These are phyloP conservation scores for Penicillium sp. DNA, from an alignment of 2,329 filamentous ascomycete species.

Conservation along the genomic window DNA sequence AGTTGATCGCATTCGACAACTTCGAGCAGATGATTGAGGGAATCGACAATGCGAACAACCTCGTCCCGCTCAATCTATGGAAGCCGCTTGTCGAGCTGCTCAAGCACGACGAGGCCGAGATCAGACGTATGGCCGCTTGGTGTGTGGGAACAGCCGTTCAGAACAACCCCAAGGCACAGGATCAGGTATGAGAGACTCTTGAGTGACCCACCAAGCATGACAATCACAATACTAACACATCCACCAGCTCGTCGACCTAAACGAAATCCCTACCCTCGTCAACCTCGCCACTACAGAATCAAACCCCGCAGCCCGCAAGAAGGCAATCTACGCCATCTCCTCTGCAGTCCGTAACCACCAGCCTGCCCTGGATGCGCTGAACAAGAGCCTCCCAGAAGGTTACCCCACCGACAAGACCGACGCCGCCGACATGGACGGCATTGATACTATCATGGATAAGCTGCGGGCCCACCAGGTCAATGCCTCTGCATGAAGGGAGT, in stretches of 20 bases:
- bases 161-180: conserved; percentile 87
- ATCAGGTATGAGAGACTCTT: conserved; percentile 53
- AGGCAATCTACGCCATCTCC: conserved; percentile 86
- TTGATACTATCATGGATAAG: conserved; percentile 71
- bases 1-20: conserved; percentile 86
- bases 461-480: conserved; percentile 54
- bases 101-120: conserved; percentile 65
- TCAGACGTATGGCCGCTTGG: conserved; percentile 87
- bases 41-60: conserved; percentile 96
- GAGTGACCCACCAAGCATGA: conserved; percentile 47
- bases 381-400: conserved; percentile 65
- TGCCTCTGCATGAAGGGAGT: conserved; percentile 27
- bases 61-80: conserved; percentile 78
- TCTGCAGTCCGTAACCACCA: conserved; percentile 87
- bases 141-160: conserved; percentile 92
- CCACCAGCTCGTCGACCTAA: conserved; percentile 54
- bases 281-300: conserved; percentile 62
- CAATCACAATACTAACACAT: conserved; percentile 13
- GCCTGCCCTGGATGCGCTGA: conserved; percentile 63
- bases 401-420: conserved; percentile 67
- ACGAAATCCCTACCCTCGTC: conserved; percentile 70
- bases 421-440: conserved; percentile 80
- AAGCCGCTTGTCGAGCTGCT: conserved; percentile 73
- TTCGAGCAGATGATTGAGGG: conserved; percentile 89
- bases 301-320: conserved; percentile 68